Evolutionary conservation across 352 stramenopile genomes (phyloP).

Genomic region (Globisporangium canariense): DNA sequence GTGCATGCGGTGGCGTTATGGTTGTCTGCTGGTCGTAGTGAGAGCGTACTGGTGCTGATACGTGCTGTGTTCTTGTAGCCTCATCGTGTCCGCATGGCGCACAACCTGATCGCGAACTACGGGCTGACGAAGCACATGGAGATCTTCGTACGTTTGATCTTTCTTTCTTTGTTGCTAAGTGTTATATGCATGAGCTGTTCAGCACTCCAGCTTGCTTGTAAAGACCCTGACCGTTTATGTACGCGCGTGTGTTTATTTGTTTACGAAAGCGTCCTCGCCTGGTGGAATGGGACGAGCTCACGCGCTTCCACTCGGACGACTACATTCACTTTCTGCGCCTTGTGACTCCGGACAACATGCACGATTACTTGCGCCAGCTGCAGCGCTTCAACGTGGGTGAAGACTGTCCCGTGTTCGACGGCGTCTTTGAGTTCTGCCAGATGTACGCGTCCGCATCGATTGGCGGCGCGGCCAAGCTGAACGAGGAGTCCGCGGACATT

Average conservation of each 20-base stretch:
- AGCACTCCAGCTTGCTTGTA: neutral
- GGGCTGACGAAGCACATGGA: slow-evolving; percentile 99
- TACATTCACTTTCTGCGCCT: slow-evolving; percentile 99
- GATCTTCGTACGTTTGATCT: slow-evolving; percentile 87
- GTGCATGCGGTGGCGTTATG: slow-evolving; percentile 20
- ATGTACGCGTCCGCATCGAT: slow-evolving; percentile 97
- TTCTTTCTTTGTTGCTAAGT: neutral
- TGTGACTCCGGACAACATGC: slow-evolving; percentile 99
- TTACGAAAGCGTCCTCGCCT: slow-evolving; percentile 85
- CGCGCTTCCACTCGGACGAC: slow-evolving; percentile 99
- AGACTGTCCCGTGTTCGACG: slow-evolving; percentile 99
- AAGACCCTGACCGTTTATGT: neutral
- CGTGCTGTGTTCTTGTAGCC: slow-evolving; percentile 47
- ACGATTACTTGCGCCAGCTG: slow-evolving; percentile 92
- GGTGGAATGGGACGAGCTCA: slow-evolving; percentile 96
- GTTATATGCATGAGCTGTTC: neutral
- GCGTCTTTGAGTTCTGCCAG: slow-evolving; percentile 99
- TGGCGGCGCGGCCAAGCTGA: slow-evolving; percentile 94
- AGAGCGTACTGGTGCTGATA: neutral
- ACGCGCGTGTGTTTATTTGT: neutral
- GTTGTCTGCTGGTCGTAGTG: neutral
- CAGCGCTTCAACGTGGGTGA: slow-evolving; percentile 98
- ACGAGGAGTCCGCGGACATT: slow-evolving; percentile 94
- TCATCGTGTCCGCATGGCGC: slow-evolving; percentile 98
- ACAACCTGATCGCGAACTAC: slow-evolving; percentile 99